phyloP scores from a whole-genome alignment of 768 basidiomycete species.

The Hebeloma cylindrosporum region DNA sequence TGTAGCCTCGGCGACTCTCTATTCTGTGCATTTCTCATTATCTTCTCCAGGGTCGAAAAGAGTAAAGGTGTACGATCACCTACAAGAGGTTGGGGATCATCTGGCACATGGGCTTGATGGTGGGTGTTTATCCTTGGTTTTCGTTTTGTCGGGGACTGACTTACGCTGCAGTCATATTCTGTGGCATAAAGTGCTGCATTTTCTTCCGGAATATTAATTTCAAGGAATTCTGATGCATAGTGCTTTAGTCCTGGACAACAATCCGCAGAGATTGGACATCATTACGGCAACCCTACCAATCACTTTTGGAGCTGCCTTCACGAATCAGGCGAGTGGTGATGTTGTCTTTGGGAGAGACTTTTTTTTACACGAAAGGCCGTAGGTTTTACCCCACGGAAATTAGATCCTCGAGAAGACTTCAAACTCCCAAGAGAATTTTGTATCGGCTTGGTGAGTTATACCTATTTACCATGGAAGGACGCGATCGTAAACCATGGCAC shows the following conservation, averaged over 20 bases:
- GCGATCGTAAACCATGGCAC: background rate
- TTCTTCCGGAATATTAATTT: background rate
- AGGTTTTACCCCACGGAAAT: constrained; percentile 58
- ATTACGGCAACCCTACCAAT: constrained; percentile 78
- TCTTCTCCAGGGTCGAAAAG: constrained; percentile 6
- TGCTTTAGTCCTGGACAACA: constrained; percentile 58
- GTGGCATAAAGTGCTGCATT: constrained; percentile 83
- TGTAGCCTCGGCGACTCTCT: no score
- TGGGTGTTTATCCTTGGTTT: background rate
- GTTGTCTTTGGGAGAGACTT: background rate
- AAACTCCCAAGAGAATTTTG: constrained; percentile 57
- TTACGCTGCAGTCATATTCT: constrained; percentile 62
- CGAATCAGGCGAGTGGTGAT: constrained; percentile 58
- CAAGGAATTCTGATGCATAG: background rate
- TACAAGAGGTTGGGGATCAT: constrained; percentile 15
- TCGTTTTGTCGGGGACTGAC: background rate
- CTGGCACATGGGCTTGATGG: constrained; percentile 18
- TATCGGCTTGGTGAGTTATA: constrained; percentile 60
- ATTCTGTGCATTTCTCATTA: no score
- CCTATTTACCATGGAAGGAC: no score
- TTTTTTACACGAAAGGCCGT: background rate
- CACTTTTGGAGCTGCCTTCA: constrained; percentile 81
- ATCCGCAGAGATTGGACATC: constrained; percentile 72
- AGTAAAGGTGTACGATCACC: constrained; percentile 21
- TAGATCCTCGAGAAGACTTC: constrained; percentile 59